Evolutionary conservation across 768 basidiomycete genomes (phyloP).

Genomic region (Lentinula edodes): DNA sequence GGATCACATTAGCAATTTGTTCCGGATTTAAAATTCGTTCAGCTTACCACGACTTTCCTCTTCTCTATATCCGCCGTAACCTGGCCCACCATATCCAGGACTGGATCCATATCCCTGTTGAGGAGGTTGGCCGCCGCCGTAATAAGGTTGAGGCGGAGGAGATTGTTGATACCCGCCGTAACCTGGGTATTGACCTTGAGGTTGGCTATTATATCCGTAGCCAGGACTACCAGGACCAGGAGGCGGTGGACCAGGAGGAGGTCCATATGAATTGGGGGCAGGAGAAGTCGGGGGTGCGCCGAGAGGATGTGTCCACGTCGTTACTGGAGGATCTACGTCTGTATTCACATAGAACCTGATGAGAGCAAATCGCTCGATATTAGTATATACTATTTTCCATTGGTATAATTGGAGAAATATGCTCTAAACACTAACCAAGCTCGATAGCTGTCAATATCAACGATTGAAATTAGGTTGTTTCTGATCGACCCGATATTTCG

Average conservation of each 20-base stretch:
- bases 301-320: slow-evolving; percentile 69
- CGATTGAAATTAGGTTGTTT: slow-evolving; percentile 13
- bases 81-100: slow-evolving; percentile 4
- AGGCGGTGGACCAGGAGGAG: slow-evolving; percentile 21
- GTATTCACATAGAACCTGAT: slow-evolving; percentile 78
- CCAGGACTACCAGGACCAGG: slow-evolving; percentile 10
- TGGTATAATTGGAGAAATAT: neutral
- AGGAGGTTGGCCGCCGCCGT: slow-evolving; percentile 14
- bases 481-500: neutral
- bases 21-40: neutral
- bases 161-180: slow-evolving; percentile 21
- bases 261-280: slow-evolving; percentile 32
- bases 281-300: slow-evolving; percentile 37
- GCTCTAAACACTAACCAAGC: slow-evolving; percentile 44
- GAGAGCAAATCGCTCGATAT: neutral
- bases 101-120: slow-evolving; percentile 15
- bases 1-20: neutral
- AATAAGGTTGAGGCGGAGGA: slow-evolving; percentile 19
- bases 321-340: slow-evolving; percentile 50
- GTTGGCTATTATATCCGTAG: slow-evolving; percentile 20
- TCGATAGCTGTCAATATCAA: slow-evolving; percentile 41
- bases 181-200: slow-evolving; percentile 20
- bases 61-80: slow-evolving; percentile 12
- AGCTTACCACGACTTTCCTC: slow-evolving; percentile 17
- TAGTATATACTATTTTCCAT: neutral